Evolutionary conservation across 139 green algal genomes (phyloP).

Genomic region (Picochlorum sp.): DNA sequence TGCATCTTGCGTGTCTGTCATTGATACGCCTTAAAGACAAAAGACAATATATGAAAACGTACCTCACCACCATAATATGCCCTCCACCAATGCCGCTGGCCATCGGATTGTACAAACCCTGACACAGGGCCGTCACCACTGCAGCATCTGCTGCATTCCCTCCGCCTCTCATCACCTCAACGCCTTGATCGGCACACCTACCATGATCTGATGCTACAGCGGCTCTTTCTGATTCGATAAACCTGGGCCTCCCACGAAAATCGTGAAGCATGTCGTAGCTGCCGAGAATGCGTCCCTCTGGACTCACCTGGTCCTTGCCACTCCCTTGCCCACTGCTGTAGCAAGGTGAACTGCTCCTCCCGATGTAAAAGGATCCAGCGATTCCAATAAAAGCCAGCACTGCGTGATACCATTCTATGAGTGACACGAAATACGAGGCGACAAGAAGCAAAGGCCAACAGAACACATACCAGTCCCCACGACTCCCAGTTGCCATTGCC

Average conservation of each 20-base stretch:
- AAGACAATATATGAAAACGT: background rate
- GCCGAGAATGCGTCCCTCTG: slow-evolving; percentile 17
- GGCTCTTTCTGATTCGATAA: slow-evolving; percentile 19
- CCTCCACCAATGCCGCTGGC: slow-evolving; percentile 75
- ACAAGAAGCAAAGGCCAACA: too few relatives aligned
- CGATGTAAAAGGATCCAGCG: too few relatives aligned
- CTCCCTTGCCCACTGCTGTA: background rate
- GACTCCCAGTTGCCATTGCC: too few relatives aligned
- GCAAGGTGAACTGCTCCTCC: too few relatives aligned
- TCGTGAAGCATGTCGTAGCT: slow-evolving; percentile 24
- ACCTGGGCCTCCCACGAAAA: slow-evolving; percentile 34
- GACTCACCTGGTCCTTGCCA: slow-evolving; percentile 4
- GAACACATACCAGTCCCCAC: too few relatives aligned
- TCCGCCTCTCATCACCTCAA: slow-evolving; percentile 28
- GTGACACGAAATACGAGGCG: too few relatives aligned
- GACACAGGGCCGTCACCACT: slow-evolving; percentile 68
- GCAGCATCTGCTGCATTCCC: slow-evolving; percentile 83
- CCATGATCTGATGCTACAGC: slow-evolving; percentile 70
- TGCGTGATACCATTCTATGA: too few relatives aligned
- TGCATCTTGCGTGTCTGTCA: background rate
- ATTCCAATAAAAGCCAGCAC: too few relatives aligned
- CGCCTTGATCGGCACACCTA: slow-evolving; percentile 63
- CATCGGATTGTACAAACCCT: slow-evolving; percentile 72
- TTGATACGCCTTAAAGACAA: background rate
- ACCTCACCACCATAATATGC: slow-evolving; percentile 28